Evolutionary conservation across 129 eudicot species (phyloP), one percentile per base, ranked within the genome.

Genomic region (Chrysanthemum makinoi): DNA sequence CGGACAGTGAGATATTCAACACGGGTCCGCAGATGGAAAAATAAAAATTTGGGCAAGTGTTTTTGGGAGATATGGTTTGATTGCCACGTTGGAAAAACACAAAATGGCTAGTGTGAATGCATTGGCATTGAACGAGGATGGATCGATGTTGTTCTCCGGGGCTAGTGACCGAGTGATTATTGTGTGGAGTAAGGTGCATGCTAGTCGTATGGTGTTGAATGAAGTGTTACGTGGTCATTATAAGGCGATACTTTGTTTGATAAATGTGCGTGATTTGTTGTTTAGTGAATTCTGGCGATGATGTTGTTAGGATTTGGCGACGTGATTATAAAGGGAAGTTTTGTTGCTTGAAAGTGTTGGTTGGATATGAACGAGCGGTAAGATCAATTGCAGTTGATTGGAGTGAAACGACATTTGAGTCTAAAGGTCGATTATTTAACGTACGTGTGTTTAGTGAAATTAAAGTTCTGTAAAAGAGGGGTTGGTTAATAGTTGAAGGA

Each of bases 261-360:
- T 80, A 46, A 81, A 71, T 67, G 84, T 80, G 2, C 73, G 70
- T 19, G 90, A 85, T 76, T 78, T 85, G 56, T 73, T 93, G 79
- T 72, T 89, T 35, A 93, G 98, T 63, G 98, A 95, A 11, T 93
- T 93, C 98, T 0, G 92, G 83, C 8, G 98, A 93, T 87, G 84
- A 87, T 80, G 89, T 90, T 81, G 95, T 93, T 14, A 87, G 98
- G 86, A 80, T 93, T 61, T 93, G 96, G 98, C 74, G 52, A 70
- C 79, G 88, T 5, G 84, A 80, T 43, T 4, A 15, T 14, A 87
- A 85, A 2, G 88, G 89, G 14, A 55, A 64, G 62, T 83, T 62
- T 68, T 77, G 80, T 46, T 89, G 96, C 39, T 78, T 93, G 75
- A 50, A 74, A 17, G 90, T 89, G 61, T 48, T 89, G 83, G 89